Evolutionary conservation across 2,329 filamentous ascomycete species (phyloP), one percentile per base, ranked within the genome.

Genomic region (Arthrobotrys sphaeroides): DNA sequence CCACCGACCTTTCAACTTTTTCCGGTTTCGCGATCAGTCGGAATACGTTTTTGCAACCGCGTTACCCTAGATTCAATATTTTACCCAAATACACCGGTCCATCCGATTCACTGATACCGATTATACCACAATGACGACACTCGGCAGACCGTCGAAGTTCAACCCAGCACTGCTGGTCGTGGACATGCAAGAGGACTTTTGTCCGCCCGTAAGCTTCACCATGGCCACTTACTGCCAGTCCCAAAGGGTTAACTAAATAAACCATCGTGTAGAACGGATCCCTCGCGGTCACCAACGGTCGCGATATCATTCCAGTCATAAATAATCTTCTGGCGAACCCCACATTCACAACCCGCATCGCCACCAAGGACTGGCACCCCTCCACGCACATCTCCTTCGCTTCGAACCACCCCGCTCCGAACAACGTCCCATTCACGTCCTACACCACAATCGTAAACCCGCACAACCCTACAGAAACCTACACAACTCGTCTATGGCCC

Each of bases 341-440:
- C 3, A 80, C 80, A 51, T 96, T 97, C 81, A 83, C 84, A 40
- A 82, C 91, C 80, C 92, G 90, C 78, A 84, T 98, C 78, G 93
- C 92, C 47, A 97, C 94, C n/a, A 90, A 93, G 81, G 95, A 99
- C 87, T 96, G 89, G 85, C 95, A 99, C 81, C 95, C 95, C 0
- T 78, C 80, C 1, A 83, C 90, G 80, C 94, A 98, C 85, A 86
- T 96, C 82, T 97, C 94, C 43, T 99, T 99, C 83, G 93, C 93
- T 10, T 84, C 86, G 26, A 96, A 94, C 83, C 94, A 98, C 83
- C 77, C 83, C 78, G 77, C 84, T 10, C 87, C 88, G 1, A 84
- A 87, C 80, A 90, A 91, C 80, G 82, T 84, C 75, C 88, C 94
- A 0, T 97, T 91, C 81, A 84, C 86, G 33, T 90, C 90, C 40